Conservation (phyloP, 2,329 filamentous ascomycete species). For the Plenodomus biglobosus region DNA sequence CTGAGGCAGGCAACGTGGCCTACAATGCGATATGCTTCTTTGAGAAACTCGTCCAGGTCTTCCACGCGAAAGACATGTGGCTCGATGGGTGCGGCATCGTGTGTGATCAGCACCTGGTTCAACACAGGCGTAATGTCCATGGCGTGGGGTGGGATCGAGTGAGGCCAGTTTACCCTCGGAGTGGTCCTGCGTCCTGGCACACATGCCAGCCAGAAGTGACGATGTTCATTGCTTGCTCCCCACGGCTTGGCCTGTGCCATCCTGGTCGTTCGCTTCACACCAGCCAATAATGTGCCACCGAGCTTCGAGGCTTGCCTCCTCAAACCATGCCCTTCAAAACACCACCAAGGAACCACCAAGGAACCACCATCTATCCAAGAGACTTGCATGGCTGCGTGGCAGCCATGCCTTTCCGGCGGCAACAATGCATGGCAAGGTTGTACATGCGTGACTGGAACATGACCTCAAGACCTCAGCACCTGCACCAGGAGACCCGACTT, state of each 20-base stretch:
- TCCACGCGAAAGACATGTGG: slow-evolving; percentile 45
- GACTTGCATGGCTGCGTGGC: no score
- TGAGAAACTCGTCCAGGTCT: slow-evolving; percentile 78
- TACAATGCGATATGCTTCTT: slow-evolving; percentile 93
- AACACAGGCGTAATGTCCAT: slow-evolving; percentile 68
- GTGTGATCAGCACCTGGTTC: slow-evolving; percentile 66
- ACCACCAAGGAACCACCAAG: no score
- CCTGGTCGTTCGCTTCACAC: slow-evolving; percentile 19
- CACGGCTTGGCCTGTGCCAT: slow-evolving; percentile 5
- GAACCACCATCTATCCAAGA: no score
- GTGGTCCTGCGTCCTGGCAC: slow-evolving; percentile 13
- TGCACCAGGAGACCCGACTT: neutral
- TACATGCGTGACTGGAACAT: neutral
- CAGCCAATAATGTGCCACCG: slow-evolving; percentile 18
- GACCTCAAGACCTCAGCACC: neutral
- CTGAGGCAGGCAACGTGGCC: slow-evolving; percentile 36
- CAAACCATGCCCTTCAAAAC: no score
- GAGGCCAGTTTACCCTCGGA: slow-evolving; percentile 13
- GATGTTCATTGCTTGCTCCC: slow-evolving; percentile 13
- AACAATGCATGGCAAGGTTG: neutral
- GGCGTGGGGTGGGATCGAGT: neutral
- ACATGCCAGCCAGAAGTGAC: slow-evolving; percentile 16
- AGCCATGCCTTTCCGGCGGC: no score
- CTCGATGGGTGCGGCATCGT: slow-evolving; percentile 57
- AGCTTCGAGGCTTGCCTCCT: neutral